A percentile compares a stretch with the other conserved stretches of the same genome.
These are phyloP conservation scores for Metschnikowia gelsemii DNA, from an alignment of 805 yeast species.

Conservation along the genomic window DNA sequence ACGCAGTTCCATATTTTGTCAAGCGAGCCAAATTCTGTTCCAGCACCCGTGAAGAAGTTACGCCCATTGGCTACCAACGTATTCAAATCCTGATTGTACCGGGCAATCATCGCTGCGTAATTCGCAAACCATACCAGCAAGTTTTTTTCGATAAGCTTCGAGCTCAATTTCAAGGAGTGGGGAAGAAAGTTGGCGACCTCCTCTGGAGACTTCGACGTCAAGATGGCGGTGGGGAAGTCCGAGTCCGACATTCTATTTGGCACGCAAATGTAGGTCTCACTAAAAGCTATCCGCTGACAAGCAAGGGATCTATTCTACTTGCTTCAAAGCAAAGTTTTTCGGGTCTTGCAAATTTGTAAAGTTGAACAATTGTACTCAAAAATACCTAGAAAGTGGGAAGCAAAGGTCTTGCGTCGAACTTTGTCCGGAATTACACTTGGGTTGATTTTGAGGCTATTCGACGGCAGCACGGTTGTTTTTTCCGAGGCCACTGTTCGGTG, in stretches of 20 bases:
- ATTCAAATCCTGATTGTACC: slow-evolving; percentile 25
- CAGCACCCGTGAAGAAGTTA: slow-evolving; percentile 20
- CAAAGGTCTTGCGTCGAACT: background rate
- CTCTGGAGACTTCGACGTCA: slow-evolving; percentile 43
- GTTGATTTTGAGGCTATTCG: background rate
- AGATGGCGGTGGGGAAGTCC: slow-evolving; percentile 34
- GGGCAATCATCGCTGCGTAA: slow-evolving; percentile 22
- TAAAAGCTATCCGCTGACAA: background rate
- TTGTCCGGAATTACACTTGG: background rate
- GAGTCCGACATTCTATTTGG: slow-evolving; percentile 16
- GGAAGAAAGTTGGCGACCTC: slow-evolving; percentile 42
- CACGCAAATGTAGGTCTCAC: background rate
- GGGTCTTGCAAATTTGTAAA: too few species aligned
- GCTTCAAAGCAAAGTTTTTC: background rate
- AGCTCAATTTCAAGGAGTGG: slow-evolving; percentile 31
- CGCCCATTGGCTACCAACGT: slow-evolving; percentile 24
- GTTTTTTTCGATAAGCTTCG: slow-evolving; percentile 29
- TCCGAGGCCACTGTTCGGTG: background rate
- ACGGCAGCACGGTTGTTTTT: slow-evolving; percentile 1
- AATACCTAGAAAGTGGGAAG: background rate
- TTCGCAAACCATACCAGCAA: slow-evolving; percentile 37
- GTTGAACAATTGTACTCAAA: too few species aligned
- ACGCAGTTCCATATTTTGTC: slow-evolving; percentile 47
- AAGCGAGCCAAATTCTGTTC: slow-evolving; percentile 40
- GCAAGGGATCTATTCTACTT: too few species aligned